These are phyloP conservation scores for Garcia nutans DNA, from an alignment of 345 rosid species.

Conservation along the genomic window DNA sequence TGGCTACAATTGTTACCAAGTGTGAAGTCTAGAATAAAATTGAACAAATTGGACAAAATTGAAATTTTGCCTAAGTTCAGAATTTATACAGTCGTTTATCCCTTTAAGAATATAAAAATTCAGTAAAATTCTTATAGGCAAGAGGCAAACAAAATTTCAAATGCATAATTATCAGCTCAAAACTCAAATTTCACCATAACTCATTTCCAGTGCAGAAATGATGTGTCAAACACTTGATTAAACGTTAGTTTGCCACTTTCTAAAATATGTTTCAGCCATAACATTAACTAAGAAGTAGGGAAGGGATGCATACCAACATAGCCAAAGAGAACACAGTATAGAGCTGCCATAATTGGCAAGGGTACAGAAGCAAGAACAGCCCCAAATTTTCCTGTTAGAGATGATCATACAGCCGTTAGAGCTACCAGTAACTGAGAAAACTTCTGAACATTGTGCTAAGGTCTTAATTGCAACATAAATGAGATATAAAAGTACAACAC, in stretches of 20 bases:
- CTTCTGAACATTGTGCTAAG: background rate
- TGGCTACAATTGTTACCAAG: no score
- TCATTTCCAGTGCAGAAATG: no score
- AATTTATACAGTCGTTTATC: no score
- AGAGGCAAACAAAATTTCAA: no score
- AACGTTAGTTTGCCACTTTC: background rate
- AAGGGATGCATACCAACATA: constrained; percentile 68
- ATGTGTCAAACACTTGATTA: background rate
- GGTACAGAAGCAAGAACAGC: constrained; percentile 90
- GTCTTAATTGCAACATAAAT: background rate
- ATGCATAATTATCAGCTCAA: no score
- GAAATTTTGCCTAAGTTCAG: no score
- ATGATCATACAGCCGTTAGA: constrained; percentile 4
- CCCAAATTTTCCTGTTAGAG: constrained; percentile 78
- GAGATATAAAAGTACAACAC: background rate
- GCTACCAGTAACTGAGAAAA: background rate
- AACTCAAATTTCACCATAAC: no score
- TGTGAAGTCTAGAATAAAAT: no score
- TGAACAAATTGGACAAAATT: no score
- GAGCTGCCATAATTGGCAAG: constrained; percentile 73
- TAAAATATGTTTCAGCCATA: background rate
- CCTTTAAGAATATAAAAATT: no score
- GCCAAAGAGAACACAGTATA: constrained; percentile 78
- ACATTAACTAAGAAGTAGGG: background rate
- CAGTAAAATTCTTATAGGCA: no score